Base-by-base conservation (phyloP, 768 basidiomycete species). In the Mycena epipterygia region DNA sequence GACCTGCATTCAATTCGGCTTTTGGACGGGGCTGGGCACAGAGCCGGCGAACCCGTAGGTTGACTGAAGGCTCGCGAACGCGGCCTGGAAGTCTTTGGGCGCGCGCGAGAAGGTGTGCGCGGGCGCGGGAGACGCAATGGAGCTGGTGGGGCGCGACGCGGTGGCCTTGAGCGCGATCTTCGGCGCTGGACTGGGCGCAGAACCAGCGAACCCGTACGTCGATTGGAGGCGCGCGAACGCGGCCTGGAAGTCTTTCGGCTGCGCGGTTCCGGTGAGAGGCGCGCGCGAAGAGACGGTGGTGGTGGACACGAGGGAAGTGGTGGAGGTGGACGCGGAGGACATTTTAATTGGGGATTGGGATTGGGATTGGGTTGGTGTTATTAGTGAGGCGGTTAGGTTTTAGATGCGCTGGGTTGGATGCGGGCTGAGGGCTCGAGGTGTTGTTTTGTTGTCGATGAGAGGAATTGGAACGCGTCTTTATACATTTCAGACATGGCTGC, bases 221-320 rank as follows among this genome's bases (percentile, higher is more conserved):
- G 71, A 68, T 32, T 72, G 67, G 46, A 68, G 71, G 23, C 11
- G 6, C 12, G 66, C 57, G 33, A 72, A 64, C 21, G 67, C 71
- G 42, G 66, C n/a, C 33, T 56, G 48, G 33, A 52, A 70, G 57
- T 70, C 63, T 37, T 70, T 70, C 57, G 44, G 5, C 61, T 29
- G 35, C 30, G 21, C 56, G 55, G 33, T 12, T 2, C n/a, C n/a
- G 44, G 21, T 46, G 16, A 52, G 61, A 17, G 68, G 63, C 12
- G 56, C n/a, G 63, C 68, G 62, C 56, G 68, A 70, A 17, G 63
- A 70, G 53, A 60, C 41, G 39, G 63, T 52, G 29, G 49, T 58
- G 37, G 48, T 60, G 9, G 67, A 68, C 59, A 60, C 68, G 63
- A 65, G 63, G 23, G 63, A 59, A 23, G 63, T 21, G 39, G 56